Percentiles rank a stretch among this genome's conserved stretches.
Evolutionary conservation across 495 filamentous ascomycete genomes (phyloP).

Genomic region (Penicillium tannophilum): DNA sequence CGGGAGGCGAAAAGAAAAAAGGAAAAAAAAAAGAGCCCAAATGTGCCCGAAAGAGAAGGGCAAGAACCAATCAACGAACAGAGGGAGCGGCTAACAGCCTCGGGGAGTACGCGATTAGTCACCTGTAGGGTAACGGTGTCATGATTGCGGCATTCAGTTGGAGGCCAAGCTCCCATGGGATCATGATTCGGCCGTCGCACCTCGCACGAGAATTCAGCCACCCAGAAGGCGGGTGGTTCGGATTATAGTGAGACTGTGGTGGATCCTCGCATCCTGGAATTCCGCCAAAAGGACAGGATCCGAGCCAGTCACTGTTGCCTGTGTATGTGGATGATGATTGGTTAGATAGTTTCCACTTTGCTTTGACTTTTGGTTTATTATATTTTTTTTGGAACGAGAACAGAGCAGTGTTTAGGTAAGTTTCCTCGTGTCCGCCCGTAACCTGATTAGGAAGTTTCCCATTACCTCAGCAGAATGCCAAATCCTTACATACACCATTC

Average conservation of each 20-base stretch:
- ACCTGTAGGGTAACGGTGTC: constrained; percentile 26
- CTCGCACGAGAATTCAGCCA: constrained; percentile 21
- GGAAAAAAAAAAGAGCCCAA: constrained; percentile 3
- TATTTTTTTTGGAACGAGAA: not conserved
- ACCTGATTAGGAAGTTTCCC: not conserved
- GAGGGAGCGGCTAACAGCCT: constrained; percentile 21
- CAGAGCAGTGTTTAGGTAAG: not conserved
- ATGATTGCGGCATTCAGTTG: constrained; percentile 9
- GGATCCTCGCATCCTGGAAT: constrained; percentile 29
- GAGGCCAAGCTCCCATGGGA: constrained; percentile 18
- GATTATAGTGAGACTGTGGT: constrained; percentile 26
- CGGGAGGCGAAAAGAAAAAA: constrained; percentile 1
- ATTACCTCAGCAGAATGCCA: constrained; percentile 9
- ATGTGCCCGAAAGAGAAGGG: constrained; percentile 9
- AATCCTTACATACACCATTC: constrained; percentile 16
- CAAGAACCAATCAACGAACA: constrained; percentile 10
- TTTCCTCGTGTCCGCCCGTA: not conserved
- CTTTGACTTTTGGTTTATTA: constrained; percentile 7
- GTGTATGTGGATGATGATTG: not conserved
- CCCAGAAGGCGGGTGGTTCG: constrained; percentile 29
- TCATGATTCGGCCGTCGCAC: constrained; percentile 23
- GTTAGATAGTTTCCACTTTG: constrained; percentile 1
- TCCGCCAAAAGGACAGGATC: constrained; percentile 25
- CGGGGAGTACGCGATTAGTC: constrained; percentile 29
- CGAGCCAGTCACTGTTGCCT: constrained; percentile 18